phyloP scores from a whole-genome alignment of 2,329 filamentous ascomycete species.

The Penicillium sp. region DNA sequence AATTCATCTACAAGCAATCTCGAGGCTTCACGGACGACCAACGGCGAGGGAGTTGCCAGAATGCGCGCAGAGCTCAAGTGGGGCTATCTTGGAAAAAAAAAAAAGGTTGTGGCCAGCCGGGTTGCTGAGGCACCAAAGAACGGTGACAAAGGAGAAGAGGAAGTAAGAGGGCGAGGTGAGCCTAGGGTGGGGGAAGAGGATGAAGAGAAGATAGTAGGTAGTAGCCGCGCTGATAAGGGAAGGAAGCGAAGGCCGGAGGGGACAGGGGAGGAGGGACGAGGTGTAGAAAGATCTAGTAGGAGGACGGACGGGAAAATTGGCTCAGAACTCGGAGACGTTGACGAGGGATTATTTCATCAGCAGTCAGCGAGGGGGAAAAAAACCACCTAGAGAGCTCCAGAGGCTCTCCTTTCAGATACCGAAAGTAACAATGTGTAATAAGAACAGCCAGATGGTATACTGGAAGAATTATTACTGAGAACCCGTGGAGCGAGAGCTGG shows the following conservation, averaged over 20 bases:
- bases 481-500: background rate
- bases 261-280: conserved; percentile 6
- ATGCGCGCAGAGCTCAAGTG: conserved; percentile 42
- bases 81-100: conserved; percentile 43
- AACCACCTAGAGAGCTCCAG: background rate
- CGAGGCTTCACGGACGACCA: conserved; percentile 16
- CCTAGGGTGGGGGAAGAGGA: conserved; percentile 6
- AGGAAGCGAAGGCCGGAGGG: conserved; percentile 11
- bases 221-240: conserved; percentile 10
- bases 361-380: background rate
- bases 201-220: conserved; percentile 6
- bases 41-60: conserved; percentile 34
- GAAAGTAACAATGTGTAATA: conserved; percentile 8
- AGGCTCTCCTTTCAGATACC: conserved; percentile 1
- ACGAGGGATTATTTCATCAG: conserved; percentile 1
- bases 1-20: conserved; percentile 46
- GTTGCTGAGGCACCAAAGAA: conserved; percentile 23
- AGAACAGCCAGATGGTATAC: background rate
- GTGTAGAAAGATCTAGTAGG: conserved; percentile 8
- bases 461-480: conserved; percentile 14
- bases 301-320: conserved; percentile 9
- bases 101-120: conserved; percentile 22
- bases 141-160: background rate
- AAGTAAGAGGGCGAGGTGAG: background rate
- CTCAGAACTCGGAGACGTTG: background rate